phyloP scores from a whole-genome alignment of 148 eudicot species.

The Amaranthus hypochondriacus region DNA sequence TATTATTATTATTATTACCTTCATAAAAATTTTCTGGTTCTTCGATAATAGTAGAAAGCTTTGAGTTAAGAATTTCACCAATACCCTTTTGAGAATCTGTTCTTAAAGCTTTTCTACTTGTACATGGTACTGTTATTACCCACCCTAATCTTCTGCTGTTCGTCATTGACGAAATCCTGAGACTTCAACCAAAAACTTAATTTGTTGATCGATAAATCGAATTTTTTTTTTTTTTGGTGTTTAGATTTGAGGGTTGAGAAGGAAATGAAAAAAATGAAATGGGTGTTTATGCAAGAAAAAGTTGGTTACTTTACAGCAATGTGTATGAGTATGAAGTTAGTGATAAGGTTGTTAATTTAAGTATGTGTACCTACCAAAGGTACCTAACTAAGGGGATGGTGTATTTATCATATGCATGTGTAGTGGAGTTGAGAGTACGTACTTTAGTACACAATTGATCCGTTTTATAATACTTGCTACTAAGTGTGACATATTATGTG shows the following conservation, averaged over 20 bases:
- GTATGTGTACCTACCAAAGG: slow-evolving; percentile 17
- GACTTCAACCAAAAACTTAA: too few relatives aligned
- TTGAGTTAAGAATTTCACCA: slow-evolving; percentile 23
- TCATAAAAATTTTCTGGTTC: slow-evolving; percentile 20
- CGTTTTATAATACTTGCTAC: neutral
- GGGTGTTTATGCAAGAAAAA: slow-evolving; percentile 6
- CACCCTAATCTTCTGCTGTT: slow-evolving; percentile 15
- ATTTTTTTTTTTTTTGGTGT: too few relatives aligned
- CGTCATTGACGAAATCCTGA: neutral
- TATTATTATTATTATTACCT: neutral
- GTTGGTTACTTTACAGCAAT: slow-evolving; percentile 25
- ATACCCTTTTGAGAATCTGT: slow-evolving; percentile 28
- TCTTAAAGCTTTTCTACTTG: slow-evolving; percentile 23
- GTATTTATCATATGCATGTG: slow-evolving; percentile 19
- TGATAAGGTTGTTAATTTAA: slow-evolving; percentile 17
- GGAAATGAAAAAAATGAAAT: neutral
- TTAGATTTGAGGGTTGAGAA: too few relatives aligned
- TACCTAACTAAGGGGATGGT: slow-evolving; percentile 18
- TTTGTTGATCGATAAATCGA: too few relatives aligned
- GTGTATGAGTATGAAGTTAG: slow-evolving; percentile 1
- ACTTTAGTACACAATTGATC: neutral
- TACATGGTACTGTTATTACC: slow-evolving; percentile 20
- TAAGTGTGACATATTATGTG: too few relatives aligned
- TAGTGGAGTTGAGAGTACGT: neutral
- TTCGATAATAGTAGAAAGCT: slow-evolving; percentile 26